Evolutionary conservation across 2,329 filamentous ascomycete species (phyloP).

Genomic region (Cordyceps farinosa): DNA sequence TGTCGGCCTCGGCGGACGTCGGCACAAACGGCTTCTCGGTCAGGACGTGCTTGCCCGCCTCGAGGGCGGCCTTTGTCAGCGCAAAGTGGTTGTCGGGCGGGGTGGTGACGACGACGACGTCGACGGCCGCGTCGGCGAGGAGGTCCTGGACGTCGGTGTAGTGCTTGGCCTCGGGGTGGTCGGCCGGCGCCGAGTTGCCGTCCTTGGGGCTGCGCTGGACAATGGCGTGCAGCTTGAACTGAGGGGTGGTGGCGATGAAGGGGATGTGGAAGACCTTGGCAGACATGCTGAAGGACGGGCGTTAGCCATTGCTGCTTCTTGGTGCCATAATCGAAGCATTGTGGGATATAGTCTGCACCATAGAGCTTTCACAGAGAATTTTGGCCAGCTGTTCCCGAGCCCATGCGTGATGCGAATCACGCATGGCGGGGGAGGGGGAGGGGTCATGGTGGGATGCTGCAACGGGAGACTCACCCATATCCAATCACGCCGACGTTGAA

Average conservation of each 20-base stretch:
- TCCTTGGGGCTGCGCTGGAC: slow-evolving; percentile 68
- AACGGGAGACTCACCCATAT: slow-evolving; percentile 41
- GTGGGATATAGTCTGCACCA: neutral
- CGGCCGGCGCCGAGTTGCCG: slow-evolving; percentile 62
- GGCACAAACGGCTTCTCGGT: slow-evolving; percentile 83
- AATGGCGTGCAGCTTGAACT: slow-evolving; percentile 67
- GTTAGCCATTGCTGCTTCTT: slow-evolving; percentile 18
- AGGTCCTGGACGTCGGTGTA: slow-evolving; percentile 61
- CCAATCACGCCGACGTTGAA: slow-evolving; percentile 51
- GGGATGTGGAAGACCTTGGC: slow-evolving; percentile 72
- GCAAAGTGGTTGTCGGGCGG: slow-evolving; percentile 68
- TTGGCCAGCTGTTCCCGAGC: neutral
- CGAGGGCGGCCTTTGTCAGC: slow-evolving; percentile 61
- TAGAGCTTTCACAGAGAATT: neutral
- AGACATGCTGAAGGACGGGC: slow-evolving; percentile 41
- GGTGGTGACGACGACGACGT: slow-evolving; percentile 69
- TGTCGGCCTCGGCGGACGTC: slow-evolving; percentile 62
- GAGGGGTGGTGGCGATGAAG: slow-evolving; percentile 57
- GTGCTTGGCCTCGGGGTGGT: slow-evolving; percentile 62
- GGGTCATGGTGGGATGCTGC: neutral
- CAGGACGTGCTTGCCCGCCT: slow-evolving; percentile 71
- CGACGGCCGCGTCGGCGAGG: slow-evolving; percentile 61
- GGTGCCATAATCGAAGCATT: slow-evolving; percentile 1
- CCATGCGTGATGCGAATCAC: neutral
- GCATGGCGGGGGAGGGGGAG: slow-evolving; percentile 11